Base-by-base conservation (phyloP, 306 rosid genomes). In the Vigna mungo region DNA sequence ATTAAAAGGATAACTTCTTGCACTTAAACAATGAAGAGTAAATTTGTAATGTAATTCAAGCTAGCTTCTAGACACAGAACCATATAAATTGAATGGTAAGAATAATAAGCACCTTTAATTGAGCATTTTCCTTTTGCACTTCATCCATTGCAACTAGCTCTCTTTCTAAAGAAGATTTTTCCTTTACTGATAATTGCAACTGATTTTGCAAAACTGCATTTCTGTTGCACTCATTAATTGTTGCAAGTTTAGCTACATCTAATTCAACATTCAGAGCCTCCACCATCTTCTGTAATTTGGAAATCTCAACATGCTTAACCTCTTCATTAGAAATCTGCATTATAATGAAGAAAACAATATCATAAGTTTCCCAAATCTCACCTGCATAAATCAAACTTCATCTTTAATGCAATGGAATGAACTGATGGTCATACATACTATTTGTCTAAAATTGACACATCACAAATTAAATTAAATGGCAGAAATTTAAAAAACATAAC, bases 281-380 rank as follows among this genome's bases (percentile, higher is more conserved):
- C 77, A 88, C 21, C 72, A 44, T 77, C 87, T 90, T 92, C 77
- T 89, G 89, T 80, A 90, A 88, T 84, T 89, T 92, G 71, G 92
- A 84, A 59, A 90, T 86, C 86, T 95, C 96, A 18, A 51, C 70
- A 17, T 81, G 86, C 89, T 92, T 95, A 54, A 91, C 87, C 82
- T 95, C 98, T 69, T 95, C 98, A 78, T 83, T 91, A 52, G 98
- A 92, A 74, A 83, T 89, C 98, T 95, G 86, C 89, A 85, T 56
- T 78, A 79, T 51, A 72, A 67, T 53, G 48, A 14, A 65, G 46
- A 71, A 66, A 16, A 56, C 56, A 75, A 53, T 51, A 74, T 41
- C 60, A 51, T 27, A 62, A 74, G 27, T 76, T 77, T 64, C 9
- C 77, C 47, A 61, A 34, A 80, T 32, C 23, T 49, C 34, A 54